Percentiles rank a stretch among this genome's conserved stretches.
Conservation (phyloP, 768 basidiomycete genomes). For the Amanita muscaria region DNA sequence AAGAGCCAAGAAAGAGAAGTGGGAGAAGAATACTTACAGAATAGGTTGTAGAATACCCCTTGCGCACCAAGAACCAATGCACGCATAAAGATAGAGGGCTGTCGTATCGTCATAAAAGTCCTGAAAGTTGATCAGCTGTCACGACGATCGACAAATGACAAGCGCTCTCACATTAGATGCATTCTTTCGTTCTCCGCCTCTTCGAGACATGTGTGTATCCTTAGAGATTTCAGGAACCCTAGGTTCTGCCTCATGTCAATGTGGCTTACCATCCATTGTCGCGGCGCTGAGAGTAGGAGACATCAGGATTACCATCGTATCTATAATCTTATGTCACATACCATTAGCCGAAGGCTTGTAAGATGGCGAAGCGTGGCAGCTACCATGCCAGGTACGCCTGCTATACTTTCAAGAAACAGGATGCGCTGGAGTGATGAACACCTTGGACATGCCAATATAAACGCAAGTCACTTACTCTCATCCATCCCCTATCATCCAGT, state of each 20-base stretch:
- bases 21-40: slow-evolving; percentile 44
- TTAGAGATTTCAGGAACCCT: slow-evolving; percentile 36
- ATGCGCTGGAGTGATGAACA: slow-evolving; percentile 30
- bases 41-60: slow-evolving; percentile 84
- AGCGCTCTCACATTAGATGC: slow-evolving; percentile 77
- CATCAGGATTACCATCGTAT: not conserved
- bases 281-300: slow-evolving; percentile 27
- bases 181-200: slow-evolving; percentile 98
- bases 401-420: slow-evolving; percentile 73
- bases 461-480: slow-evolving; percentile 38
- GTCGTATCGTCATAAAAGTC: slow-evolving; percentile 90
- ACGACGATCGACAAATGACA: not conserved
- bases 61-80: slow-evolving; percentile 82
- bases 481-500: slow-evolving; percentile 70
- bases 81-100: slow-evolving; percentile 77
- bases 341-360: slow-evolving; percentile 81
- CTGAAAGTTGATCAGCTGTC: slow-evolving; percentile 25
- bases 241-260: not conserved
- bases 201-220: slow-evolving; percentile 90
- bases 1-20: slow-evolving; percentile 11
- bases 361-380: slow-evolving; percentile 84
- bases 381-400: slow-evolving; percentile 97
- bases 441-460: not conserved
- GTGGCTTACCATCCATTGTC: slow-evolving; percentile 42
- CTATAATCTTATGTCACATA: slow-evolving; percentile 21